These are phyloP conservation scores for Lantana camara DNA, from an alignment of 257 asterid species.

Conservation along the genomic window DNA sequence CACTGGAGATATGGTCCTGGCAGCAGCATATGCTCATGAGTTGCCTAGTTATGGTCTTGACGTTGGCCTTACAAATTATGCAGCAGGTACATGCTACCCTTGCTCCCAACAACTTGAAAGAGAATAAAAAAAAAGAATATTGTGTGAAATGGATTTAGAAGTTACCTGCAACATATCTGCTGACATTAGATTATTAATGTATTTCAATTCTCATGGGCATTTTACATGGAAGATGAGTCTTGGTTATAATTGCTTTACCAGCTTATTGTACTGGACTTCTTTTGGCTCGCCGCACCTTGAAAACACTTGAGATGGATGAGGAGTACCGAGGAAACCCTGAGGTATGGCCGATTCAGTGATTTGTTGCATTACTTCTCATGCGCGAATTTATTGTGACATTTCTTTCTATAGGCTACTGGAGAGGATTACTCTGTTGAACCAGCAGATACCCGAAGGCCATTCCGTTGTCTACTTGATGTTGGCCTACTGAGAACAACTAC, in stretches of 20 bases:
- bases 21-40: slow-evolving; percentile 67
- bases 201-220: neutral
- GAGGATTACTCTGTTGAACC: slow-evolving; percentile 81
- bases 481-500: slow-evolving; percentile 68
- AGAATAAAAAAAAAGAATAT: neutral
- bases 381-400: slow-evolving; percentile 8
- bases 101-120: neutral
- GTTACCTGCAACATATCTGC: neutral
- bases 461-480: slow-evolving; percentile 74
- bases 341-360: slow-evolving; percentile 37
- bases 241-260: slow-evolving; percentile 25
- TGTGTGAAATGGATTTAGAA: neutral
- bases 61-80: slow-evolving; percentile 68
- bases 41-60: slow-evolving; percentile 68
- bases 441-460: slow-evolving; percentile 63
- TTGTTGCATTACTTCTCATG: neutral
- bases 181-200: neutral
- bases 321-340: slow-evolving; percentile 75
- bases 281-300: slow-evolving; percentile 73
- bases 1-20: slow-evolving; percentile 66
- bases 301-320: slow-evolving; percentile 69
- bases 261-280: slow-evolving; percentile 84
- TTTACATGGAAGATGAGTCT: neutral
- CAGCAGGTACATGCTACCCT: slow-evolving; percentile 55
- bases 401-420: slow-evolving; percentile 54